Percentiles rank a stretch among this genome's conserved stretches.
Conservation (phyloP, 345 rosid genomes). For the Salix caprea region DNA sequence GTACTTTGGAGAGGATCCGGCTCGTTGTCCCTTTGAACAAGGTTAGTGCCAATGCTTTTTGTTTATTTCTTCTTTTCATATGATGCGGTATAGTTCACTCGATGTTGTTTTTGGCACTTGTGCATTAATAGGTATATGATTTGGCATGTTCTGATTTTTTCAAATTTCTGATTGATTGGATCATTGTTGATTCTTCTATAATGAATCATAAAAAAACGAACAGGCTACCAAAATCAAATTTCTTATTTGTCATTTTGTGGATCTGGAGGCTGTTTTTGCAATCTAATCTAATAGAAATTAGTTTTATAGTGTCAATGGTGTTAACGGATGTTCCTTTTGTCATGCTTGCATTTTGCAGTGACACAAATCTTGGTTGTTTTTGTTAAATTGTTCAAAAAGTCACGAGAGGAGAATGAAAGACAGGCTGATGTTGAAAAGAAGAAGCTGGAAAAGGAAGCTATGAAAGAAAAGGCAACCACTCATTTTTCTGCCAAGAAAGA, state of each 20-base stretch:
- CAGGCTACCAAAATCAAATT: not conserved
- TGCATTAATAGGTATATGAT: not conserved
- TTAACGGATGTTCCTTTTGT: not conserved
- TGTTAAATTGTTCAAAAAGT: constrained; percentile 75
- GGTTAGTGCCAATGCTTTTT: constrained; percentile 38
- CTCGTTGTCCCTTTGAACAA: constrained; percentile 97
- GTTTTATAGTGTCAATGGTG: not conserved
- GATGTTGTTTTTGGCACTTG: not conserved
- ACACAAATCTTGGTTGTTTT: constrained; percentile 77
- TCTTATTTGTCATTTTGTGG: not conserved
- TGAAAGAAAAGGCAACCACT: constrained; percentile 53
- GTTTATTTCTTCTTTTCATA: constrained; percentile 5
- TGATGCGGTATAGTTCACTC: not conserved
- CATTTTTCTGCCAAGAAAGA: constrained; percentile 51
- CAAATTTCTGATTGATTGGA: not conserved
- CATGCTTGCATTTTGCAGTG: constrained; percentile 48
- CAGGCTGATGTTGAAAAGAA: constrained; percentile 86
- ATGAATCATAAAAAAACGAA: not conserved
- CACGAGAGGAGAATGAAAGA: constrained; percentile 76
- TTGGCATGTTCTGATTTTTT: not conserved
- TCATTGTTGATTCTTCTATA: not conserved
- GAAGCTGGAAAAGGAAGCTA: constrained; percentile 83
- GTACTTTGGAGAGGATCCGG: constrained; percentile 97
- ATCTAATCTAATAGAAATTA: too few species aligned
- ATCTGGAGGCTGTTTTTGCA: not conserved